Evolutionary conservation across 257 asterid genomes (phyloP), one percentile per base, ranked within the genome.

Genomic region (Nicotiana tomentosiformis): DNA sequence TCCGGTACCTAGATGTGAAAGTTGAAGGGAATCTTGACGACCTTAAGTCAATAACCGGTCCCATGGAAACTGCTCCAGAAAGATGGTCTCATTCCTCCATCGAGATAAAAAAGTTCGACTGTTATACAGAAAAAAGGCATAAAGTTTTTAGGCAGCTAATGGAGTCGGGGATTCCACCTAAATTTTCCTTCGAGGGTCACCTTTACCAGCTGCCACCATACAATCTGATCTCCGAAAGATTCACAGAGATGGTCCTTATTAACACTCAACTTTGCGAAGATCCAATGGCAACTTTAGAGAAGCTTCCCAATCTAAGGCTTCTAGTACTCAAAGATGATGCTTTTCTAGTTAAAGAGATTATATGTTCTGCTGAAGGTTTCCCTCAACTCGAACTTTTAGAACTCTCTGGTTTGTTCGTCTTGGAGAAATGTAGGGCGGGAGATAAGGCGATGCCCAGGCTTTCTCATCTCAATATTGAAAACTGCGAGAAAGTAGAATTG

Each of bases 271-370:
- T 87, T 10, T 43, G 15, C n/a, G 70, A 51, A 5, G 87, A 86
- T 29, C 86, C 88, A 0, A 83, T 86, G 87, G 53, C 16, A 18
- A 43, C 80, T 0, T 60, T 89, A 2, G 85, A 84, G 29, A 43
- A 7, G 65, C 66, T 87, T 80, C 43, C 23, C 14, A 14, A 57
- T 10, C 70, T 89, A 46, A 18, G 61, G 64, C 72, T 61, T 37
- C 88, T 89, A 1, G 65, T 39, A 3, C 81, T 89, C 14, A 16
- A 66, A 9, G 35, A 83, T 0, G 83, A 84, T 56, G 90, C 90
- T 7, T 81, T 69, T 20, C 8, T 2, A 2, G 86, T 84, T 33
- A 35, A 39, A 15, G 3, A 78, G 58, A 78, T 87, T 53, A 17
- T 1, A 0, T 87, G 81, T 26, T 62, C 43, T 3, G 37, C 43